phyloP scores from a whole-genome alignment of 305 asterid genomes.

The Ajuga reptans region DNA sequence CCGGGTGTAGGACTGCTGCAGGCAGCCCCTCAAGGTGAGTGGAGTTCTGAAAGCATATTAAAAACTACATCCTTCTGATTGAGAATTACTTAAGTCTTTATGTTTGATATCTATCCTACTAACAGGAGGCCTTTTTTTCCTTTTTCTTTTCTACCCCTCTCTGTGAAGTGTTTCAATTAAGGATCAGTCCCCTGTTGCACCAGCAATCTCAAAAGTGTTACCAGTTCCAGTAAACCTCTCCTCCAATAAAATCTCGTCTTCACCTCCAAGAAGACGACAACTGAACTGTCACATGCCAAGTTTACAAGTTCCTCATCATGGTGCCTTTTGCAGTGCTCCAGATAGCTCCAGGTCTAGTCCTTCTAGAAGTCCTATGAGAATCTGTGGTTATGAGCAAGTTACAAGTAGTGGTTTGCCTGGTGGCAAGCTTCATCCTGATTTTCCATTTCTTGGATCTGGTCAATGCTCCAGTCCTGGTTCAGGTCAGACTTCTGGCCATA shows the following conservation, averaged over 20 bases:
- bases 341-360: constrained; percentile 99
- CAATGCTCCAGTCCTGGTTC: constrained; percentile 97
- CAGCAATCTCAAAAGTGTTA: constrained; percentile 41
- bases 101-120: constrained; percentile 15
- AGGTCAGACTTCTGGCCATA: constrained; percentile 92
- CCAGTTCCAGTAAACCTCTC: constrained; percentile 51
- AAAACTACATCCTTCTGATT: constrained; percentile 16
- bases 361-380: constrained; percentile 86
- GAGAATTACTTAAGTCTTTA: constrained; percentile 8
- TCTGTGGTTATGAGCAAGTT: constrained; percentile 54
- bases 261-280: constrained; percentile 72
- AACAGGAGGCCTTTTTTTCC: constrained; percentile 21
- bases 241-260: constrained; percentile 48
- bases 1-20: constrained; percentile 58
- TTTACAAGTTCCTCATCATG: constrained; percentile 75
- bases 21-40: constrained; percentile 77
- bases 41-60: constrained; percentile 21
- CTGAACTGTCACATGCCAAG: constrained; percentile 54
- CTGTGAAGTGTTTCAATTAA: constrained; percentile 48
- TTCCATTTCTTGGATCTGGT: constrained; percentile 79
- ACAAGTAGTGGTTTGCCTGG: constrained; percentile 47
- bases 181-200: constrained; percentile 54
- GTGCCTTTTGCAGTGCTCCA: constrained; percentile 85
- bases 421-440: constrained; percentile 60
- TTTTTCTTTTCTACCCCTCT: not conserved